Evolutionary conservation across 73 alveolate species (phyloP), one percentile per base, ranked within the genome.

Genomic region (Tetrahymena borealis): DNA sequence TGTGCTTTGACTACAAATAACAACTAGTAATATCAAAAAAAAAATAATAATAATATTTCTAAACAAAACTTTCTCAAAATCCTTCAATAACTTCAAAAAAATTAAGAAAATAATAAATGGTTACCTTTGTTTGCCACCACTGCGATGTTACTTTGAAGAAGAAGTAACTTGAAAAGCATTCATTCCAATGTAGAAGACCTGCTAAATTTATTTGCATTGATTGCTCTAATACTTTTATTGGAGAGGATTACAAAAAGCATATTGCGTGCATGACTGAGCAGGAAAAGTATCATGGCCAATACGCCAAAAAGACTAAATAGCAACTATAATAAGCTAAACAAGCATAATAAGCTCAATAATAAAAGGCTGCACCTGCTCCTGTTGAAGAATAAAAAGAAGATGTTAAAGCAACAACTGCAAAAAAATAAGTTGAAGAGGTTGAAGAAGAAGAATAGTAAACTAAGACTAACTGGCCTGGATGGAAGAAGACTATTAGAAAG

Each of bases 121-220:
- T 92, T 41, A 92, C 95, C 32, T 92, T 92, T 39, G 90, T 92
- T 85, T 79, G 95, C 39, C 77, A 92, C 42, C 40, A 79, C 33
- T 92, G 95, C n/a, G 93, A 92, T 92, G 32, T 16, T 28, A 92
- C 95, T 24, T 77, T 92, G 24, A 92, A 39, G 18, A 79, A 92
- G 78, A 79, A 78, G 8, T 92, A 92, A 79, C 79, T 79, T 11
- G 93, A 92, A 9, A 92, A 79, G 35, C 95, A 92, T 39, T 40
- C 79, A 38, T 77, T 78, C 9, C 35, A 92, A 85, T 92, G 95
- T 11, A 92, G 93, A 79, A 79, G 78, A 79, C 95, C 93, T 20
- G 90, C 93, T 92, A 43, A 90, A 41, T 39, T 92, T 28, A 39
- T 85, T 90, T 92, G 91, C 36, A 92, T 92, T 33, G 95, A 92